Conservation (phyloP, 345 rosid species). For the Salix arbutifolia region DNA sequence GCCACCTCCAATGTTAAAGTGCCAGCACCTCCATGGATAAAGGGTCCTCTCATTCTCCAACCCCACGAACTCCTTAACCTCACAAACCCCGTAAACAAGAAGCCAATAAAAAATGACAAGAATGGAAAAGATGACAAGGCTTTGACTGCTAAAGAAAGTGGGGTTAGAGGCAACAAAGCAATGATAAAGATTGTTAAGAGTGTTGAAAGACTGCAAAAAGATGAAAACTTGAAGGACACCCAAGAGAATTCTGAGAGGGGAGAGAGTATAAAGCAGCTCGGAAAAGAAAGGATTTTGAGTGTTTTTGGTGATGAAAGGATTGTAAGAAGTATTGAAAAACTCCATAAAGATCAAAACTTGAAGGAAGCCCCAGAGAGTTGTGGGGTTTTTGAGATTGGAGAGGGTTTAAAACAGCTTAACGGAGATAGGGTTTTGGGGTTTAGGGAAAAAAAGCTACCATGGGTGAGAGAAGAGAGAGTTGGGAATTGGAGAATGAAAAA, state of each 20-base stretch:
- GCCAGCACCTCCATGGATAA: slow-evolving; percentile 80
- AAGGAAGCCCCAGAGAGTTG: slow-evolving; percentile 14
- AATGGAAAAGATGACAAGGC: slow-evolving; percentile 49
- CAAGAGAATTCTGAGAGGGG: slow-evolving; percentile 11
- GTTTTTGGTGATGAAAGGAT: too few relatives aligned
- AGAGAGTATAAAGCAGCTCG: too few relatives aligned
- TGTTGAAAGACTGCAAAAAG: slow-evolving; percentile 44
- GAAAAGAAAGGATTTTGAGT: too few relatives aligned
- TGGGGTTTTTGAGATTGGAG: slow-evolving; percentile 30
- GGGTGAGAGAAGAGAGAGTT: slow-evolving; percentile 54
- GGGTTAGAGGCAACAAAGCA: slow-evolving; percentile 64
- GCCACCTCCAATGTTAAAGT: slow-evolving; percentile 23
- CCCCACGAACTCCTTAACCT: slow-evolving; percentile 42
- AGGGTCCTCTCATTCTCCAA: slow-evolving; percentile 47
- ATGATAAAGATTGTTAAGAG: slow-evolving; percentile 53
- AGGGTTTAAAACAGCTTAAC: slow-evolving; percentile 27
- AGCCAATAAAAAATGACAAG: slow-evolving; percentile 4
- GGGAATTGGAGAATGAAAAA: slow-evolving; percentile 54
- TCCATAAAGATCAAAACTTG: not conserved
- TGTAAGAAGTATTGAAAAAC: too few relatives aligned
- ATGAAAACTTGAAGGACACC: slow-evolving; percentile 5
- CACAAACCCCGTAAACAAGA: slow-evolving; percentile 23
- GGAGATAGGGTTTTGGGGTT: slow-evolving; percentile 8
- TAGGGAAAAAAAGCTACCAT: slow-evolving; percentile 52
- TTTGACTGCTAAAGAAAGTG: slow-evolving; percentile 60